Conservation (phyloP, 768 basidiomycete species). For the Boletellus emodensis region DNA sequence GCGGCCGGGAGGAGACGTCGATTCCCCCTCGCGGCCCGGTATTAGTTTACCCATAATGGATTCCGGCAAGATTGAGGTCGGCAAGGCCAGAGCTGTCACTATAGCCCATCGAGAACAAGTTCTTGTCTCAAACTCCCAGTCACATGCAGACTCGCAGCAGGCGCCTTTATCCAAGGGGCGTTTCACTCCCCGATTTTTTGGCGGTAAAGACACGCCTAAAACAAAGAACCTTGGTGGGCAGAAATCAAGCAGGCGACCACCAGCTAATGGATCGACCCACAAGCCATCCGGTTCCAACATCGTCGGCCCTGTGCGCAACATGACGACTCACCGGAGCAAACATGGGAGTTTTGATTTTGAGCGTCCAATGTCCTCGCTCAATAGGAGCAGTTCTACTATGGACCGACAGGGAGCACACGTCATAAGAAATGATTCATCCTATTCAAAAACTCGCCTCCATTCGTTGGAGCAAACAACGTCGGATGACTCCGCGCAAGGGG, state of each 20-base stretch:
- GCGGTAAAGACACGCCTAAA: constrained; percentile 23
- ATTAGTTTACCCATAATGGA: constrained; percentile 8
- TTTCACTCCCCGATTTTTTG: constrained; percentile 30
- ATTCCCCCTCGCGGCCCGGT: constrained; percentile 2
- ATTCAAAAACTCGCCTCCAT: constrained; percentile 13
- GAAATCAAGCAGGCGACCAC: constrained; percentile 22
- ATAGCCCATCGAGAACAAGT: constrained; percentile 26
- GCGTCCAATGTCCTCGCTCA: constrained; percentile 47
- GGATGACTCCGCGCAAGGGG: constrained; percentile 21
- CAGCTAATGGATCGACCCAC: constrained; percentile 3
- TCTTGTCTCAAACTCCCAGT: constrained; percentile 22
- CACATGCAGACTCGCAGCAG: constrained; percentile 7
- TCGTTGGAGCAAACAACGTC: constrained; percentile 26
- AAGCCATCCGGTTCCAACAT: constrained; percentile 7
- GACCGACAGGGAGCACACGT: constrained; percentile 13
- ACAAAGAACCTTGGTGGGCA: constrained; percentile 22
- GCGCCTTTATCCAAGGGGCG: constrained; percentile 17
- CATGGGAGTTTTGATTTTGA: constrained; percentile 79
- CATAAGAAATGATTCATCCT: constrained; percentile 4
- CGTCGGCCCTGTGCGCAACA: constrained; percentile 21
- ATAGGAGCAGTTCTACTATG: constrained; percentile 27
- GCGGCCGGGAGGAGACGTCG: constrained; percentile 18
- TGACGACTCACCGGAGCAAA: constrained; percentile 44
- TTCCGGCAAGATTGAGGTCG: constrained; percentile 4
- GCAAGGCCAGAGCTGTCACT: constrained; percentile 15